Percentiles rank a stretch among this genome's conserved stretches.
These are phyloP conservation scores for Clonostachys sp. DNA, from an alignment of 2,329 filamentous ascomycete species.

Conservation along the genomic window DNA sequence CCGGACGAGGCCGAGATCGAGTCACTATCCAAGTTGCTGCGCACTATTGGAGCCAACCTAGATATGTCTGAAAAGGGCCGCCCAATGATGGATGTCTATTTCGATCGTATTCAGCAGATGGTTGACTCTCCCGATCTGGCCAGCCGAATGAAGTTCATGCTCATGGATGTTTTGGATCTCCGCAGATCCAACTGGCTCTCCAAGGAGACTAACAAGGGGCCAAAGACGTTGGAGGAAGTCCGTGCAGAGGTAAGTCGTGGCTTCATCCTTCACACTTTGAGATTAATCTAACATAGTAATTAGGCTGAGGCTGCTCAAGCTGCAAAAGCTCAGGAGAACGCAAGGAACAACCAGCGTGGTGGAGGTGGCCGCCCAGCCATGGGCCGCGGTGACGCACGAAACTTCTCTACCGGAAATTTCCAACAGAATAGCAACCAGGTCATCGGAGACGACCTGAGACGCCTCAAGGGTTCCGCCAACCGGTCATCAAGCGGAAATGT, in stretches of 20 bases:
- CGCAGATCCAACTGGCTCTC: constrained; percentile 74
- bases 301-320: constrained; percentile 70
- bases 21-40: constrained; percentile 87
- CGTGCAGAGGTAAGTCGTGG: constrained; percentile 60
- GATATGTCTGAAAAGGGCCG: constrained; percentile 79
- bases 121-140: constrained; percentile 74
- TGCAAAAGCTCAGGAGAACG: constrained; percentile 74
- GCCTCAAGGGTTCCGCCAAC: constrained; percentile 63
- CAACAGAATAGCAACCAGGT: constrained; percentile 80
- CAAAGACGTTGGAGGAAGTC: constrained; percentile 93
- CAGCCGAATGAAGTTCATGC: constrained; percentile 92
- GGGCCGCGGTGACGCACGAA: constrained; percentile 83
- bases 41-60: constrained; percentile 85
- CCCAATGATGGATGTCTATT: constrained; percentile 90
- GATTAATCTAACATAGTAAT: constrained; percentile 1
- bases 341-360: constrained; percentile 59
- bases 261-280: no score
- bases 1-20: constrained; percentile 97
- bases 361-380: constrained; percentile 63
- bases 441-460: constrained; percentile 85
- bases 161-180: constrained; percentile 89
- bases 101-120: constrained; percentile 79
- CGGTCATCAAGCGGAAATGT: constrained; percentile 58
- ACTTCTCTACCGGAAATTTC: constrained; percentile 70
- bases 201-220: constrained; percentile 89